Base-by-base conservation (phyloP, 805 yeast genomes). In the Wickerhamiella dianesei region DNA sequence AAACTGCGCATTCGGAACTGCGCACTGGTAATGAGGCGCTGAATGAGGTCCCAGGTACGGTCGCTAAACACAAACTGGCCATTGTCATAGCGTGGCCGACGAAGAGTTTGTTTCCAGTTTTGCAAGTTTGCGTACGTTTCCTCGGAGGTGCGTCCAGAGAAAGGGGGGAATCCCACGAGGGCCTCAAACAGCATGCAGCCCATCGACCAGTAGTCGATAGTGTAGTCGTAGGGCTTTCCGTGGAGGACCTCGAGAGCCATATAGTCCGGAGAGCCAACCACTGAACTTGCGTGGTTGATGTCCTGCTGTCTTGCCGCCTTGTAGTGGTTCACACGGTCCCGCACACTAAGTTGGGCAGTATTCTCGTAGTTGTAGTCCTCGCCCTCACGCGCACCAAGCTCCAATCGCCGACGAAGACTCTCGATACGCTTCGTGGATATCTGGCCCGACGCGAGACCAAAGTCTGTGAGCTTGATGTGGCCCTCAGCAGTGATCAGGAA, bases 121-220 rank as follows among this genome's bases (percentile, higher is more conserved):
- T 89, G 85, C 64, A 92, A 72, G 60, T 92, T 92, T 55, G 86
- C 76, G 64, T 94, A 92, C 0, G 98, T 92, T 63, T 92, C 98
- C 58, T 92, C 95, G 37, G 94, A 83, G 37, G 84, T 77, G 39
- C 87, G 77, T 2, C 98, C 99, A 39, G 95, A 80, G 61, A 92
- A 92, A 41, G 99, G 99, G 2, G 99, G 94, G 64, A 85, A 92
- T 0, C 98, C 97, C 53, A 92, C 92, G 48, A 92, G 75, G 42
- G 96, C 84, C 66, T 92, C 99, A 62, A 89, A 92, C 37, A 92
- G 70, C 80, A 92, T 92, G 66, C 98, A 92, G 3, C 98, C 99
- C 49, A 92, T 70, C 0, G 97, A 88, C 99, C 99, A 92, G 64
- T 92, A 92, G 68, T 92, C 99, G 48, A 94, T 94, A 14, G 98